Base-by-base conservation (phyloP, 2,329 filamentous ascomycete species). In the Aspergillus quadrilineatus region DNA sequence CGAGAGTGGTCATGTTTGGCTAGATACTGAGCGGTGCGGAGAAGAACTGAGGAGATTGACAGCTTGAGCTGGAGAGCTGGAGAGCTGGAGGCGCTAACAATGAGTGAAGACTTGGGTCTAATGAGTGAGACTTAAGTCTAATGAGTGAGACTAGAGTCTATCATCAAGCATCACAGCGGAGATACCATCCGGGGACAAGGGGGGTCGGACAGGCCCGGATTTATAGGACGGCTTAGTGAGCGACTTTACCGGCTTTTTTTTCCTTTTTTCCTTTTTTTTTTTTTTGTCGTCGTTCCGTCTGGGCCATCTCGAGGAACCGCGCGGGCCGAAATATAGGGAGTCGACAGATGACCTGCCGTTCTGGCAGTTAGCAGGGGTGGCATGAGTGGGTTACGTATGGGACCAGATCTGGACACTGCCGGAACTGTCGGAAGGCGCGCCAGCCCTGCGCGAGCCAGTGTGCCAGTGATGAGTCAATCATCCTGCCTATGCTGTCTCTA, bases 381-480 rank as follows among this genome's bases (percentile, higher is more conserved):
- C 46, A 59, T 58, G 60, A 50, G 51, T 56, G 55, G 49, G 55
- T 37, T 48, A 14, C 34, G 10, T 43, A 59, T 61, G 59, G 60
- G 56, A 61, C 60, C 60, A 62, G 61, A 64, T 61, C 53, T 61
- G 61, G 63, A 57, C 58, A 50, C 39, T 53, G 53, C 62, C 63
- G 63, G 62, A 64, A 60, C 53, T 46, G 57, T 64, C 63, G 63
- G 62, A 65, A 57, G 56, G 55, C 54, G 47, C 42, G 51, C 53
- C 60, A 52, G 56, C 9, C 17, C 22, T 29, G 15, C 7, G 9
- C 6, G 39, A 22, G 22, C 22, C 15, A 39, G 49, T 60, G 58
- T 57, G 56, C 54, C 53, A 17, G 45, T 56, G 37, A 41, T 37
- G 49, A 47, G 34, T 45, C 30, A 46, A 26, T 22, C 34, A 22